Evolutionary conservation across 2,329 filamentous ascomycete genomes (phyloP), one percentile per base, ranked within the genome.

Genomic region (Alternaria sp.): DNA sequence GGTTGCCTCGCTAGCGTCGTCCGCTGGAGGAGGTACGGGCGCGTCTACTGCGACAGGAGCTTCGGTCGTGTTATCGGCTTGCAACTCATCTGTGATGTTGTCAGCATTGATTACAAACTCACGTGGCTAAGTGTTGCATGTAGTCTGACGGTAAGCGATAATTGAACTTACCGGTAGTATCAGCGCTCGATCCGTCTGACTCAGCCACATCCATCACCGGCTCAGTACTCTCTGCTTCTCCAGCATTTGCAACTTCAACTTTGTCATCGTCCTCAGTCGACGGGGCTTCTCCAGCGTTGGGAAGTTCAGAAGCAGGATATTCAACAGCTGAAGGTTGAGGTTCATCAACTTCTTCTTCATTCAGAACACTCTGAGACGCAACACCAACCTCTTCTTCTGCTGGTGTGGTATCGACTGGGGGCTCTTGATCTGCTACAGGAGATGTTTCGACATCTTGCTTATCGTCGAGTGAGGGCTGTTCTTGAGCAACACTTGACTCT

Each of bases 231-330:
- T 1, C 33, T 21, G 34, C 10, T 8, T 17, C n/a, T 17, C n/a
- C 24, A 7, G 3, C 48, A 17, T 50, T 23, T 28, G 28, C 37
- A 26, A 24, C 36, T 31, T 40, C 52, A n/a, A 41, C 28, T 13
- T 17, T 37, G 7, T 48, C 48, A 51, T 60, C 51, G 39, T 34
- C 37, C 42, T 37, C 52, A 34, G 34, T 53, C n/a, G 53, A 24
- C 13, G 42, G 5, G 21, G 7, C 14, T 42, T 48, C 49, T 23
- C 46, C 49, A 29, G 29, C 11, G 33, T 3, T 6, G 39, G 41
- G 23, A 36, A 24, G 13, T 9, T 53, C 54, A 21, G 26, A 6
- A 14, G 24, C 26, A 26, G 42, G 14, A 14, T 33, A 42, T 42
- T 49, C 21, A 21, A 21, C 10, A 36, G n/a, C 39, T n/a, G 31